A percentile compares a stretch with the other conserved stretches of the same genome.
phyloP scores from a whole-genome alignment of 495 filamentous ascomycete species.

The Clavariopsis aquatica region DNA sequence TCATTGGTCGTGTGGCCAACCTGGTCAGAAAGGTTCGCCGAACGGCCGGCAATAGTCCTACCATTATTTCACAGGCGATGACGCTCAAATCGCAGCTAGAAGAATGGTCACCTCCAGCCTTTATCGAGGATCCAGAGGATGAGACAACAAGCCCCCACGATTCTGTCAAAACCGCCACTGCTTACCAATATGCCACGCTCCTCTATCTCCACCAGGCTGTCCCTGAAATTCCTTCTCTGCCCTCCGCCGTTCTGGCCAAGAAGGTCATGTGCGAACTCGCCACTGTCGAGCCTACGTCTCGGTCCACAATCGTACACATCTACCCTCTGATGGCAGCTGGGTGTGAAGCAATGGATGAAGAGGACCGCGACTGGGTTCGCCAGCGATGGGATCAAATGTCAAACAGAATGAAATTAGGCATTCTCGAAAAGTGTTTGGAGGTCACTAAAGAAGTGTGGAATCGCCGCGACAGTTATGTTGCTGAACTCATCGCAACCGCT shows the following conservation, averaged over 20 bases:
- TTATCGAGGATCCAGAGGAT: slow-evolving; percentile 63
- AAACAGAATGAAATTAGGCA: slow-evolving; percentile 67
- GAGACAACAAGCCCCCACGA: slow-evolving; percentile 65
- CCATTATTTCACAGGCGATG: slow-evolving; percentile 64
- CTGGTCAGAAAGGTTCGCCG: slow-evolving; percentile 66
- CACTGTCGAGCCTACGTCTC: slow-evolving; percentile 62
- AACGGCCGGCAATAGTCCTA: slow-evolving; percentile 58
- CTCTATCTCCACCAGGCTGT: slow-evolving; percentile 78
- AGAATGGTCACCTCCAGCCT: slow-evolving; percentile 61
- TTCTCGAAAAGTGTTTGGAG: slow-evolving; percentile 64
- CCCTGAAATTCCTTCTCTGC: slow-evolving; percentile 67
- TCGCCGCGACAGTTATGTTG: slow-evolving; percentile 50
- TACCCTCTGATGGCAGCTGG: slow-evolving; percentile 74
- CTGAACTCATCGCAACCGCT: not conserved
- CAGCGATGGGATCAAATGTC: slow-evolving; percentile 66
- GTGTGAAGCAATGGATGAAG: slow-evolving; percentile 62
- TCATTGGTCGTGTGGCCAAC: slow-evolving; percentile 69
- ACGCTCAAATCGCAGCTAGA: slow-evolving; percentile 65
- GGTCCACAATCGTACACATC: slow-evolving; percentile 73
- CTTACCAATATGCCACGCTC: slow-evolving; percentile 75
- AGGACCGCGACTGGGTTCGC: slow-evolving; percentile 69
- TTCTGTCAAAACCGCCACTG: slow-evolving; percentile 70
- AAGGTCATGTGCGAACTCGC: slow-evolving; percentile 63
- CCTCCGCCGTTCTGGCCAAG: slow-evolving; percentile 61
- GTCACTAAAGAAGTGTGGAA: slow-evolving; percentile 60